These are phyloP conservation scores for Trypanosoma theileri DNA, from an alignment of 208 protist genomes.

Conservation along the genomic window DNA sequence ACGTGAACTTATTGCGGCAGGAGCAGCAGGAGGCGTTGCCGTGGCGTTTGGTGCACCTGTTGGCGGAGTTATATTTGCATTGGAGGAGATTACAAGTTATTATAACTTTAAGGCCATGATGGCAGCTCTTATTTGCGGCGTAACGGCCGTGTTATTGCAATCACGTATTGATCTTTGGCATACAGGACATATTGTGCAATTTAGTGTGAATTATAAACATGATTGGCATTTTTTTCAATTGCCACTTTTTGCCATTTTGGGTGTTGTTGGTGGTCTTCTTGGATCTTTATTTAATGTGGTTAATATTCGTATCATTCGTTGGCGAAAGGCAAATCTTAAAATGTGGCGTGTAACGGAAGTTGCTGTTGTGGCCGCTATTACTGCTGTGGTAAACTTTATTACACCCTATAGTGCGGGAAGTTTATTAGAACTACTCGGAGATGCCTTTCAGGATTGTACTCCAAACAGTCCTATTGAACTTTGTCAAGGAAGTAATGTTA, in stretches of 20 bases:
- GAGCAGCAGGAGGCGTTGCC: constrained; percentile 64
- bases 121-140: constrained; percentile 82
- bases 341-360: constrained; percentile 77
- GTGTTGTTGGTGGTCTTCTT: constrained; percentile 68
- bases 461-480: constrained; percentile 45
- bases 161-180: constrained; percentile 69
- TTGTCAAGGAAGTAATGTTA: constrained; percentile 46
- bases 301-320: constrained; percentile 55
- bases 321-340: constrained; percentile 53
- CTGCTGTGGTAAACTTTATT: constrained; percentile 63
- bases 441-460: constrained; percentile 80
- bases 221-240: constrained; percentile 84
- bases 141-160: constrained; percentile 81
- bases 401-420: constrained; percentile 59
- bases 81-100: constrained; percentile 80
- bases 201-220: constrained; percentile 84
- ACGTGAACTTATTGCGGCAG: constrained; percentile 69
- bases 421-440: constrained; percentile 64
- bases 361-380: constrained; percentile 49
- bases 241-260: constrained; percentile 62
- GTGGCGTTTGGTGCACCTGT: constrained; percentile 82
- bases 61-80: constrained; percentile 72
- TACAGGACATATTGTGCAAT: constrained; percentile 76
- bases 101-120: constrained; percentile 90
- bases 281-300: constrained; percentile 64